Percentiles rank a stretch among this genome's conserved stretches.
phyloP scores from a whole-genome alignment of 2,329 filamentous ascomycete genomes.

The Peltaster fructicola region DNA sequence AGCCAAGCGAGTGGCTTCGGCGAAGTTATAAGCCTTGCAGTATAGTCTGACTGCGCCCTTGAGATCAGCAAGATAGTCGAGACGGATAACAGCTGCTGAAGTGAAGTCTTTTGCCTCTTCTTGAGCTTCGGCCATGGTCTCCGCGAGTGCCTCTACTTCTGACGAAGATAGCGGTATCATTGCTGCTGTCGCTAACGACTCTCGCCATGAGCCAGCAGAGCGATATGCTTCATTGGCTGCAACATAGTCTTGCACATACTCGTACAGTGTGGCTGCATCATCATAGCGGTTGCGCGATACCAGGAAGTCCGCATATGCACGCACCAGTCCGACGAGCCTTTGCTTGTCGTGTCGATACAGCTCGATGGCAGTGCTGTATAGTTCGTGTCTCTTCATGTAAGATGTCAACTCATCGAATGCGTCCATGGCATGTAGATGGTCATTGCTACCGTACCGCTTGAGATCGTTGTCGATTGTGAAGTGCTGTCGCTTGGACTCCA shows the following conservation, averaged over 20 bases:
- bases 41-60: constrained; percentile 55
- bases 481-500: constrained; percentile 50
- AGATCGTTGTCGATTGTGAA: constrained; percentile 86
- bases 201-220: constrained; percentile 74
- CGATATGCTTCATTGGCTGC: constrained; percentile 72
- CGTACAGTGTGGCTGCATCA: constrained; percentile 76
- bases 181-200: constrained; percentile 66
- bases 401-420: constrained; percentile 59
- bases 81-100: constrained; percentile 60
- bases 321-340: constrained; percentile 50
- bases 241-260: constrained; percentile 58
- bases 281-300: constrained; percentile 58
- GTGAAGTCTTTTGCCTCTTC: constrained; percentile 71
- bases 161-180: constrained; percentile 44
- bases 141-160: constrained; percentile 51
- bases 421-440: constrained; percentile 54
- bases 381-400: constrained; percentile 61
- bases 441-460: constrained; percentile 55
- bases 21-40: constrained; percentile 75
- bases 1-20: constrained; percentile 69
- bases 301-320: constrained; percentile 64
- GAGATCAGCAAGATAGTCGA: constrained; percentile 63
- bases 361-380: constrained; percentile 61
- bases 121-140: constrained; percentile 57
- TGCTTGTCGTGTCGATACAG: constrained; percentile 68